Percentiles rank a stretch among this genome's conserved stretches.
Conservation (phyloP, 768 basidiomycete species). For the Daedaleopsis sinensis region DNA sequence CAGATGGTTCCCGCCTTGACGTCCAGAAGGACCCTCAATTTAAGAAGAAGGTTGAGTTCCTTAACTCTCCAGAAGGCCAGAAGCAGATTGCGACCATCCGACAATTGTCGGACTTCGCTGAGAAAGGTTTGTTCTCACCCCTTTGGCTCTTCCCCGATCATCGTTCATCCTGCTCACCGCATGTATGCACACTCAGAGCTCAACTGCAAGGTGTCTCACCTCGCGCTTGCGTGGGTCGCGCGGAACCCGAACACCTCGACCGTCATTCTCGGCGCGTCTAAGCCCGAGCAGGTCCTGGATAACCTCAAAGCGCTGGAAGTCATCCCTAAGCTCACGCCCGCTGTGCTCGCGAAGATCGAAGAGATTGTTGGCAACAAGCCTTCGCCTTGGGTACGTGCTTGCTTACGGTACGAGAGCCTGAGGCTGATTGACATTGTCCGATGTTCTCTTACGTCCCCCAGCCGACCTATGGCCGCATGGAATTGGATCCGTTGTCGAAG, state of each 20-base stretch:
- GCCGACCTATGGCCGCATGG: slow-evolving; percentile 8
- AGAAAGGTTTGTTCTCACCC: slow-evolving; percentile 40
- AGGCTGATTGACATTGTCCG: neutral
- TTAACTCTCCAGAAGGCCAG: slow-evolving; percentile 59
- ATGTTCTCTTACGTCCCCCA: neutral
- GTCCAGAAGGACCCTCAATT: slow-evolving; percentile 45
- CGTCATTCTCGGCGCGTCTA: slow-evolving; percentile 68
- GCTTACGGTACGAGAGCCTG: neutral
- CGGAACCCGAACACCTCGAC: slow-evolving; percentile 64
- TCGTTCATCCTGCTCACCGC: neutral
- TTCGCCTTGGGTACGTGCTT: slow-evolving; percentile 38
- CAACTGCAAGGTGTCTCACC: slow-evolving; percentile 56
- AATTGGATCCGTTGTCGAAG: neutral
- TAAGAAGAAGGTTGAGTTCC: slow-evolving; percentile 53
- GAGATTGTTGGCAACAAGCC: slow-evolving; percentile 60
- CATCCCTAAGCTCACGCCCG: slow-evolving; percentile 72
- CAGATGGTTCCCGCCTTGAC: slow-evolving; percentile 70
- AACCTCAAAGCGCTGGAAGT: slow-evolving; percentile 76
- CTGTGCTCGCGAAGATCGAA: slow-evolving; percentile 69
- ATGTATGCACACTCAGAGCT: slow-evolving; percentile 42
- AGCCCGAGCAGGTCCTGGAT: slow-evolving; percentile 61
- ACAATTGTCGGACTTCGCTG: slow-evolving; percentile 65
- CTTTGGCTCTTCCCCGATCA: neutral
- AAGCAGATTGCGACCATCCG: slow-evolving; percentile 71
- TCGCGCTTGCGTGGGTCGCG: slow-evolving; percentile 79